Conservation (phyloP, 306 rosid genomes). For the Dalbergia oliveri region DNA sequence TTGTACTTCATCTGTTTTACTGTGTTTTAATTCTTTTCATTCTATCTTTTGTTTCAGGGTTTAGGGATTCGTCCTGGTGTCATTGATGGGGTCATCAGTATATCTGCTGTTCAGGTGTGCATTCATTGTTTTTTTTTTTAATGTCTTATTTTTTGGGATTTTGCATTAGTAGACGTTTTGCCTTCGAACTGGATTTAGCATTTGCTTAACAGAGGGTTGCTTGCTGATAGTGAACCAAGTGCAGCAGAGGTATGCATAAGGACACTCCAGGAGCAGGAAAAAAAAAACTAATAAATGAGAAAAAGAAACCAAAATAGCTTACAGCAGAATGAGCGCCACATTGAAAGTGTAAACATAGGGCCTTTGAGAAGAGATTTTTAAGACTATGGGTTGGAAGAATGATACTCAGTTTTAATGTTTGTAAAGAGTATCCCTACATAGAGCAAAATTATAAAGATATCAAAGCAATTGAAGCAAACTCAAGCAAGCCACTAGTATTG, state of each 20-base stretch:
- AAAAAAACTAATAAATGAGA: not conserved
- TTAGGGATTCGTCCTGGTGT: conserved; percentile 91
- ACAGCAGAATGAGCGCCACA: not conserved
- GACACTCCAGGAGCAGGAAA: not conserved
- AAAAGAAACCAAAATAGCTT: conserved; percentile 7
- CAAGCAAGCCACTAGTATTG: too few relatives aligned
- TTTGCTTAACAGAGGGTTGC: not conserved
- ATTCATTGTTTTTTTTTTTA: not conserved
- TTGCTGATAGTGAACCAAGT: not conserved
- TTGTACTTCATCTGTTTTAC: not conserved
- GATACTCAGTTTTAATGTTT: not conserved
- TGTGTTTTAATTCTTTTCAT: not conserved
- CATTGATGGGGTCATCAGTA: conserved; percentile 92
- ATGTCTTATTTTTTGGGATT: conserved; percentile 5
- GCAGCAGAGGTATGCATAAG: not conserved
- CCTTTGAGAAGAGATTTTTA: not conserved
- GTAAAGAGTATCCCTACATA: not conserved
- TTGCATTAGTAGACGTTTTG: not conserved
- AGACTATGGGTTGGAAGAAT: not conserved
- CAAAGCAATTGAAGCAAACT: too few relatives aligned
- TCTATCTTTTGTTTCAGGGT: conserved; percentile 69
- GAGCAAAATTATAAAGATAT: too few relatives aligned
- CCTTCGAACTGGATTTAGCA: not conserved
- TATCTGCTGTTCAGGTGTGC: conserved; percentile 92
- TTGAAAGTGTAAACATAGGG: not conserved